Percentiles rank a stretch among this genome's conserved stretches.
These are phyloP conservation scores for Backusella australiensis DNA, from an alignment of 192 early-diverging fungal genomes.

Conservation along the genomic window DNA sequence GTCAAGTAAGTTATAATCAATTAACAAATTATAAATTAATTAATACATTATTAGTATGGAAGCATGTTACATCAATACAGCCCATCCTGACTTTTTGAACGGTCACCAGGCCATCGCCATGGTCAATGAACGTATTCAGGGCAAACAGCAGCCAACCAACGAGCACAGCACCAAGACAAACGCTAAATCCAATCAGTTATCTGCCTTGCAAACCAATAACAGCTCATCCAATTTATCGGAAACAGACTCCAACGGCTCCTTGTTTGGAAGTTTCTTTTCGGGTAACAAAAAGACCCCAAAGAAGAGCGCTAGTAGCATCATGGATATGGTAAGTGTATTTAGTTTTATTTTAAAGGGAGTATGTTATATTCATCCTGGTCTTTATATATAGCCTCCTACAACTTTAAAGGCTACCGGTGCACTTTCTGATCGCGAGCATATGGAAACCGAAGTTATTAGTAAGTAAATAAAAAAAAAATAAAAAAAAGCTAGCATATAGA, in stretches of 20 bases:
- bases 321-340: conserved; percentile 58
- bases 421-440: conserved; percentile 94
- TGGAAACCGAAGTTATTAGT: conserved; percentile 99
- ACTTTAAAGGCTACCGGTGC: conserved; percentile 94
- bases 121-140: conserved; percentile 68
- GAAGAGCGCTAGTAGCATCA: conserved; percentile 59
- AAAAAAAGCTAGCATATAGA: not conserved
- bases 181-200: not conserved
- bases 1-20: conserved; percentile 58
- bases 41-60: conserved; percentile 66
- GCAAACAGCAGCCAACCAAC: not conserved
- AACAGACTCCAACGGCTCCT: conserved; percentile 49
- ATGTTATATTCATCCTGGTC: not conserved
- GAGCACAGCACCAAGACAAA: conserved; percentile 1
- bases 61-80: conserved; percentile 97
- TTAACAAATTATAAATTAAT: not conserved
- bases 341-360: not conserved
- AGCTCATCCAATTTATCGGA: not conserved
- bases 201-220: conserved; percentile 15
- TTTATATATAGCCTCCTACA: conserved; percentile 64
- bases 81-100: conserved; percentile 97
- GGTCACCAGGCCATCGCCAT: conserved; percentile 95
- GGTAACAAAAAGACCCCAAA: conserved; percentile 70
- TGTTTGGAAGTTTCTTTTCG: conserved; percentile 98
- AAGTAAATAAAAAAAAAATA: conserved; percentile 33